phyloP scores from a whole-genome alignment of 2,329 filamentous ascomycete species.

The Exophiala phaeomuriformis region DNA sequence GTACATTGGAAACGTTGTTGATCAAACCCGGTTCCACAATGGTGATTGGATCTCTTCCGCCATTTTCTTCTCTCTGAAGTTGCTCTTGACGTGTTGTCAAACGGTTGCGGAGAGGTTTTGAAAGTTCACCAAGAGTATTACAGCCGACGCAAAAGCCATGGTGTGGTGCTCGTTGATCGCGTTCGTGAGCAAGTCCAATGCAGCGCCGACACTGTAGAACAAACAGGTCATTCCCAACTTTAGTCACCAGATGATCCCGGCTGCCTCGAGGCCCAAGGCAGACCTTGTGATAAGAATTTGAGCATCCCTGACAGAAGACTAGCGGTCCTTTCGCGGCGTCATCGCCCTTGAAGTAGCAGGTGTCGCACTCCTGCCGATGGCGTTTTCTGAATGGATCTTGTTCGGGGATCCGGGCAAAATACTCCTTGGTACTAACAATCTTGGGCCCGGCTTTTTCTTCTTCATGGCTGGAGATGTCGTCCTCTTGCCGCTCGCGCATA shows the following conservation, averaged over 20 bases:
- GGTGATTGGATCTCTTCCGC: conserved; percentile 67
- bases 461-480: conserved; percentile 36
- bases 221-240: conserved; percentile 67
- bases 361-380: conserved; percentile 66
- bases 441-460: conserved; percentile 44
- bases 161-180: conserved; percentile 62
- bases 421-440: conserved; percentile 60
- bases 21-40: conserved; percentile 55
- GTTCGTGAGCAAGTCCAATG: conserved; percentile 60
- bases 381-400: conserved; percentile 60
- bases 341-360: conserved; percentile 54
- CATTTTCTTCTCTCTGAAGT: conserved; percentile 69
- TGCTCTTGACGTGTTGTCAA: conserved; percentile 76
- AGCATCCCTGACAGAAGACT: conserved; percentile 87
- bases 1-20: conserved; percentile 66
- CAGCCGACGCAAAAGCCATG: conserved; percentile 68
- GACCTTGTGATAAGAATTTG: conserved; percentile 68
- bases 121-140: conserved; percentile 58
- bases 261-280: conserved; percentile 68
- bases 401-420: conserved; percentile 57
- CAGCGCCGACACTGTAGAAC: conserved; percentile 87
- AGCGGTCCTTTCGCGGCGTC: conserved; percentile 58
- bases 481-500: conserved; percentile 46
- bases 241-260: conserved; percentile 85
- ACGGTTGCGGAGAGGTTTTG: conserved; percentile 63